Conservation (phyloP, 1,284 basidiomycete species). For the Tetrapyrgos nigripes region DNA sequence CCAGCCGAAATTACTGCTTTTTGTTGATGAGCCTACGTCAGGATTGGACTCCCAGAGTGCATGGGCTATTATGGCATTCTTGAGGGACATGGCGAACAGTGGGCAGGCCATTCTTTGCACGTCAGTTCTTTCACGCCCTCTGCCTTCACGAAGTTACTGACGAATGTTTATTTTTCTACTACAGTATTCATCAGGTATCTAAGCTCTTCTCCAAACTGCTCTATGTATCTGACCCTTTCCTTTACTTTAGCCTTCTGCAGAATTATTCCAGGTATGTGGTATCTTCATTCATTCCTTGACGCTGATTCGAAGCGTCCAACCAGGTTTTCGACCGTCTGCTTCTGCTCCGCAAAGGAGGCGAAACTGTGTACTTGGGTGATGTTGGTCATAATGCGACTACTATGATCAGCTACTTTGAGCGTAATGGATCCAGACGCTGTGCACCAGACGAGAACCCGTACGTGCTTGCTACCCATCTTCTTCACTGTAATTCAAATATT, state of each 20-base stretch:
- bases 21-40: slow-evolving; percentile 76
- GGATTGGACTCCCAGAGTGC: slow-evolving; percentile 91
- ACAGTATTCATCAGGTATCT: slow-evolving; percentile 45
- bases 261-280: slow-evolving; percentile 62
- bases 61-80: slow-evolving; percentile 84
- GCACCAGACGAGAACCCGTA: slow-evolving; percentile 54
- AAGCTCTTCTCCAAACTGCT: not conserved
- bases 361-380: slow-evolving; percentile 83
- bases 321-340: slow-evolving; percentile 63
- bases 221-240: not conserved
- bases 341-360: slow-evolving; percentile 70
- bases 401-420: slow-evolving; percentile 75
- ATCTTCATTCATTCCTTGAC: not conserved
- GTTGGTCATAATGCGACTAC: slow-evolving; percentile 63
- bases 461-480: slow-evolving; percentile 17
- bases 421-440: slow-evolving; percentile 60
- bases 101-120: slow-evolving; percentile 83
- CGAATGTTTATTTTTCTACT: too few relatives aligned
- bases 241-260: slow-evolving; percentile 65
- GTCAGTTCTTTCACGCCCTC: slow-evolving; percentile 49
- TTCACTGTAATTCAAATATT: not conserved
- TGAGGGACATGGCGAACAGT: slow-evolving; percentile 82
- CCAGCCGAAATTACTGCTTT: slow-evolving; percentile 74
- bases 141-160: not conserved
- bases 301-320: not conserved